Evolutionary conservation across 108 stramenopile genomes (phyloP).

Genomic region (Cyclostephanos tholiformis): DNA sequence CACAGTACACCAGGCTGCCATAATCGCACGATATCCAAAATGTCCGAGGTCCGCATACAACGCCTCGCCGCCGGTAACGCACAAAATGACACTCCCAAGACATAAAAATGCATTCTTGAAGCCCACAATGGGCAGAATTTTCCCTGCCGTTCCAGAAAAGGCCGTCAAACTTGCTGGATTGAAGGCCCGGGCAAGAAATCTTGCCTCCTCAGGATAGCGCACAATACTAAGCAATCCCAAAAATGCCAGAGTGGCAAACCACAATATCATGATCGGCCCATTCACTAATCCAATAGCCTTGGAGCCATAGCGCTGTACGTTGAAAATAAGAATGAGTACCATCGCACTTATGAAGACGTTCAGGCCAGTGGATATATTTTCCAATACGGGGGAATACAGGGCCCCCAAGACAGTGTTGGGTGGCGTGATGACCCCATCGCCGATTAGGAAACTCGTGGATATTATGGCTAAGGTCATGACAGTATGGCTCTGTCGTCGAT

Average conservation of each 20-base stretch:
- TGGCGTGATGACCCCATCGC: constrained; percentile 7
- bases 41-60: constrained; percentile 15
- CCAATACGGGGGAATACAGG: constrained; percentile 5
- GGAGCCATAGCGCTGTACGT: constrained; percentile 1
- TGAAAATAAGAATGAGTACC: constrained; percentile 9
- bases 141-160: neutral
- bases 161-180: constrained; percentile 3
- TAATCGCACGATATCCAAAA: constrained; percentile 6
- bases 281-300: constrained; percentile 5
- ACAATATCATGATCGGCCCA: constrained; percentile 2
- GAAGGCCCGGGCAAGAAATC: neutral
- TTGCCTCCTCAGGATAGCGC: constrained; percentile 4
- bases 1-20: neutral
- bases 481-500: neutral
- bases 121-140: neutral
- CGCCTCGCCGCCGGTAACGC: constrained; percentile 7
- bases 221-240: neutral
- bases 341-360: neutral
- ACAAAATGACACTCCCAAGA: constrained; percentile 3
- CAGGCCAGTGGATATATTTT: neutral
- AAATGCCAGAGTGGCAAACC: neutral
- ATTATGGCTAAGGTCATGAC: constrained; percentile 7
- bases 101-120: constrained; percentile 4
- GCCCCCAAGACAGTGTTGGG: constrained; percentile 5
- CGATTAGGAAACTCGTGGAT: constrained; percentile 6